Conservation (phyloP, 2,329 filamentous ascomycete species). For the Exophiala spinifera region DNA sequence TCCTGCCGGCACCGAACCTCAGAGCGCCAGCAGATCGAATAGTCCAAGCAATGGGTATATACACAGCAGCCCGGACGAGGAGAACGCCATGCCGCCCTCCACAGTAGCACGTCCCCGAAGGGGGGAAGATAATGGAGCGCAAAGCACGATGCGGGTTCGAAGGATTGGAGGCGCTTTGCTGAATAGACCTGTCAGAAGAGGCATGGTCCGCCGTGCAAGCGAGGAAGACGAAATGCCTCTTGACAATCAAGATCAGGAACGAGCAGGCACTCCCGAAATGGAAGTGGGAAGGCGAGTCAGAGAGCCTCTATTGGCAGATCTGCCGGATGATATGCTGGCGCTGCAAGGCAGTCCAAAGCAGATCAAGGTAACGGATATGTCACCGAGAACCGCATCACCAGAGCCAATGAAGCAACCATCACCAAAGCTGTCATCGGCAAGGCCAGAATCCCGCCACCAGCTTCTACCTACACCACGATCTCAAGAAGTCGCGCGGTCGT, state of each 20-base stretch:
- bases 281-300: slow-evolving; percentile 31
- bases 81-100: slow-evolving; percentile 32
- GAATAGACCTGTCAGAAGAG: slow-evolving; percentile 74
- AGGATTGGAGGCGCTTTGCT: slow-evolving; percentile 74
- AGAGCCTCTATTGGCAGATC: slow-evolving; percentile 32
- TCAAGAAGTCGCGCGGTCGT: slow-evolving; percentile 38
- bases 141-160: slow-evolving; percentile 75
- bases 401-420: slow-evolving; percentile 13
- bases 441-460: slow-evolving; percentile 27
- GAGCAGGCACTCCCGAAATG: slow-evolving; percentile 24
- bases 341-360: slow-evolving; percentile 28
- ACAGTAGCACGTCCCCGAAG: slow-evolving; percentile 43
- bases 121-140: slow-evolving; percentile 63
- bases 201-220: slow-evolving; percentile 59
- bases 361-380: slow-evolving; percentile 22
- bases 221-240: slow-evolving; percentile 58
- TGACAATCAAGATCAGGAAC: slow-evolving; percentile 29
- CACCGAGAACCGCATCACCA: slow-evolving; percentile 11
- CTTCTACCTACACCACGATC: slow-evolving; percentile 42
- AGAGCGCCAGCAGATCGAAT: slow-evolving; percentile 32
- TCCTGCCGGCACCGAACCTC: slow-evolving; percentile 14
- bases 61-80: slow-evolving; percentile 31
- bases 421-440: slow-evolving; percentile 24
- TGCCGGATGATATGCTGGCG: slow-evolving; percentile 26
- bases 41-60: slow-evolving; percentile 32